Base-by-base conservation (phyloP, 1,284 basidiomycete species). In the Ceratobasidium papillatum region DNA sequence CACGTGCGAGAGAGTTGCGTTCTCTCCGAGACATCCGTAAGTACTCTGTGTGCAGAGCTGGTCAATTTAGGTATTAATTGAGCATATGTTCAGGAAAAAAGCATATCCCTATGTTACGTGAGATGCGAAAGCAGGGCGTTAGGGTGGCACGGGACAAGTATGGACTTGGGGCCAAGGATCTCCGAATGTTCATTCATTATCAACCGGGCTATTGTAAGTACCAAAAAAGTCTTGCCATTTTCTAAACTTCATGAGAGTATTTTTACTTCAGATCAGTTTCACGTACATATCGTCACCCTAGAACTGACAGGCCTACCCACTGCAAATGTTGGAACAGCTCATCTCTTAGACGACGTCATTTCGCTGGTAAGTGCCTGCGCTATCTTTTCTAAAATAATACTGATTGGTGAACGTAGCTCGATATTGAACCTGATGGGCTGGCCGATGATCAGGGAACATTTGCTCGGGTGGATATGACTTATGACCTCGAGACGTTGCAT, bases 201-300 rank as follows among this genome's bases (percentile, higher is more conserved):
- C 96, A 98, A 80, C 97, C 97, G 0, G 94, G 91, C 49, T 99
- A 98, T 80, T 99, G 96, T 97, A 77, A 80, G 94, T 85, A n/a
- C n/a, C n/a, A n/a, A n/a, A n/a, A n/a, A n/a, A n/a, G n/a, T n/a
- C n/a, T n/a, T n/a, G n/a, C n/a, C n/a, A n/a, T n/a, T n/a, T n/a
- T n/a, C n/a, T n/a, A n/a, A n/a, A n/a, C n/a, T n/a, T n/a, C n/a
- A n/a, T n/a, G n/a, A n/a, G n/a, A n/a, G n/a, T n/a, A n/a, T n/a
- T n/a, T n/a, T n/a, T 25, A 64, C 69, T 19, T 17, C 76, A 96
- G 96, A 98, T 81, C 96, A 97, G 79, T 93, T 98, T 79, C 95
- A 98, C 78, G 94, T 99, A 0, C 98, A 99, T 79, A 91, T 99
- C 71, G 93, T 97, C 7, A 91, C 95, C 78, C 88, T 88, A 0